Evolutionary conservation across 1,139 yeast genomes (phyloP).

Genomic region (Kodamaea plutei): DNA sequence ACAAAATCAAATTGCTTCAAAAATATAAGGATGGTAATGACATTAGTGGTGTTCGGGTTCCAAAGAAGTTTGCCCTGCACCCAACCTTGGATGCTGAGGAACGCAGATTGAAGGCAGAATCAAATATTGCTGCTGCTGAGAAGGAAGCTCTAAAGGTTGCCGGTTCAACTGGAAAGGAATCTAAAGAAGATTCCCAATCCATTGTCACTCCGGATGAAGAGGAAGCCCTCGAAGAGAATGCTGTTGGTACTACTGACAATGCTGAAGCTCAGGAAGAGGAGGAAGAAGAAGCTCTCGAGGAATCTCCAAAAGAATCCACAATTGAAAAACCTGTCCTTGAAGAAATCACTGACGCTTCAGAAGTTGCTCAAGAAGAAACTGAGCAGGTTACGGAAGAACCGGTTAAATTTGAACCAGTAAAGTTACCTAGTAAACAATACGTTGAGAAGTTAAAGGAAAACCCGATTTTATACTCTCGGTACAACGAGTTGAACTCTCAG

Average conservation of each 20-base stretch:
- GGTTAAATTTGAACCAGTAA: slow-evolving; percentile 33
- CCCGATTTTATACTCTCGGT: slow-evolving; percentile 46
- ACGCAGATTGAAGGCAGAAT: slow-evolving; percentile 16
- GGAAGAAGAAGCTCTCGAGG: slow-evolving; percentile 8
- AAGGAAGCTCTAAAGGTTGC: slow-evolving; percentile 10
- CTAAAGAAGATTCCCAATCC: slow-evolving; percentile 1
- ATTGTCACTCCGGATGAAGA: slow-evolving; percentile 5
- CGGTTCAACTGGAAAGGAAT: slow-evolving; percentile 3
- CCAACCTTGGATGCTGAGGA: slow-evolving; percentile 38
- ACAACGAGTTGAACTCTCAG: slow-evolving; percentile 45
- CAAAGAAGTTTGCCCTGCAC: slow-evolving; percentile 39
- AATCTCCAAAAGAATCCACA: slow-evolving; percentile 11
- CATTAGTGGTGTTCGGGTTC: slow-evolving; percentile 35
- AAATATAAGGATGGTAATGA: slow-evolving; percentile 32
- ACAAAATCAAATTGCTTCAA: slow-evolving; percentile 33
- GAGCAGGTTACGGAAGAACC: slow-evolving; percentile 11
- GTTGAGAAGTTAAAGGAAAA: slow-evolving; percentile 43
- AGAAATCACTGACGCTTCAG: slow-evolving; percentile 9
- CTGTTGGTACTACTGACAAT: slow-evolving; percentile 5
- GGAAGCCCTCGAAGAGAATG: slow-evolving; percentile 6
- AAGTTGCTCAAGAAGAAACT: slow-evolving; percentile 9
- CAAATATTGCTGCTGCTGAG: slow-evolving; percentile 10
- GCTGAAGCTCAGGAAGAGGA: slow-evolving; percentile 5
- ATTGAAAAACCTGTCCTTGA: slow-evolving; percentile 6
- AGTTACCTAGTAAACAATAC: slow-evolving; percentile 34